A percentile compares a stretch with the other conserved stretches of the same genome.
These are phyloP conservation scores for Triadica sebifera DNA, from an alignment of 345 rosid genomes.

Conservation along the genomic window DNA sequence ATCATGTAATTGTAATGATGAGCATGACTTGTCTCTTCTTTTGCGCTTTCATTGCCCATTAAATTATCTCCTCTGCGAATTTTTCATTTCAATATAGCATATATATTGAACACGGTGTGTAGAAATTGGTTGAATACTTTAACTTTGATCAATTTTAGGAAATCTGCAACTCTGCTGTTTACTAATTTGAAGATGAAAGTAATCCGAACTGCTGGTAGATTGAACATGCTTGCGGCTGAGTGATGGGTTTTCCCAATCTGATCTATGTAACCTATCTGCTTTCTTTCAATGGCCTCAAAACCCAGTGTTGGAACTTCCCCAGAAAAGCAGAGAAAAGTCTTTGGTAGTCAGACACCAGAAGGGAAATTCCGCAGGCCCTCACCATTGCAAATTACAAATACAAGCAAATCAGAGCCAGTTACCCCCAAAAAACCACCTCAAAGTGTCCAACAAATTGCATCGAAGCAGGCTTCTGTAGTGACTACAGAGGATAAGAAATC, in stretches of 20 bases:
- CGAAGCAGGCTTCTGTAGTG: constrained; percentile 24
- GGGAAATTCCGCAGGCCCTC: constrained; percentile 30
- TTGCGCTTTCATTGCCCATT: neutral
- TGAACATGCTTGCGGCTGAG: constrained; percentile 28
- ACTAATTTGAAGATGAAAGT: constrained; percentile 29
- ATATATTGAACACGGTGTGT: neutral
- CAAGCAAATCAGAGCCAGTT: constrained; percentile 36
- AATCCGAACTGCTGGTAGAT: constrained; percentile 18
- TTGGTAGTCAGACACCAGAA: constrained; percentile 34
- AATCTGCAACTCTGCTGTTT: constrained; percentile 8
- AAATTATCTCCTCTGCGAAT: neutral
- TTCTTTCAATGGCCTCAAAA: constrained; percentile 55
- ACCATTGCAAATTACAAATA: constrained; percentile 35
- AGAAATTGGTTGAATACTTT: constrained; percentile 9
- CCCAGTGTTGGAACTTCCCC: constrained; percentile 38
- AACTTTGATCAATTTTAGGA: constrained; percentile 25
- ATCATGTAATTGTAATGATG: neutral
- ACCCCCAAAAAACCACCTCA: constrained; percentile 25
- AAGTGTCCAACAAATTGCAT: constrained; percentile 22
- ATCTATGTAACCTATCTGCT: constrained; percentile 19
- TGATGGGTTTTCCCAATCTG: constrained; percentile 30
- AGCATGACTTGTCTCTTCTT: neutral
- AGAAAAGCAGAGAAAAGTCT: constrained; percentile 38
- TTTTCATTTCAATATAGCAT: neutral
- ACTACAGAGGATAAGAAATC: constrained; percentile 24